Evolutionary conservation across 805 yeast species (phyloP), one percentile per base, ranked within the genome.

Genomic region (Saccharomyces mikatae): DNA sequence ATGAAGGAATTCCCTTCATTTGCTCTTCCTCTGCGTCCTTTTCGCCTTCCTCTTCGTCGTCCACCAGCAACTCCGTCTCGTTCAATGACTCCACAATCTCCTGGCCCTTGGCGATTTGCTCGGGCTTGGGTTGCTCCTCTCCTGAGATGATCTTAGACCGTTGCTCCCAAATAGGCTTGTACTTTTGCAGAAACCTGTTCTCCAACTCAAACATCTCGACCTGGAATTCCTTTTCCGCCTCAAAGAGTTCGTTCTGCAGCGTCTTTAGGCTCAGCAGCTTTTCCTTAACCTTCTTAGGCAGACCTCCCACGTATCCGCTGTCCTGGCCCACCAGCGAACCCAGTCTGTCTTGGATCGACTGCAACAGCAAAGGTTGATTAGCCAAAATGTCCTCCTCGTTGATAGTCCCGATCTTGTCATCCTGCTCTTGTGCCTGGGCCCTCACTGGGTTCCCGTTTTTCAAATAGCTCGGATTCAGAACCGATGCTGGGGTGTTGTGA

Each of bases 401-500:
- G 66, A 88, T 88, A 47, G 96, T 89, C 52, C 76, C 83, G 51
- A 83, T 75, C 53, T 71, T 60, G 41, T 77, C 54, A 3, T 46
- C 54, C 26, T 32, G 52, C 21, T 46, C 26, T 41, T 50, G 51
- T 9, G 41, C 46, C 17, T 41, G 49, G 27, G 48, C 50, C 27
- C 51, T 50, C 22, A 84, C 83, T 24, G 81, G 82, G 61, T 81
- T 78, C 51, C 77, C 78, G 54, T 78, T 75, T 67, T 80, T 82
- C 70, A 89, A 74, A 67, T 83, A 87, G 24, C 91, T 84, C 46
- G 54, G 58, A 57, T 82, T 83, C 46, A 89, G 78, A 41, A 86
- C 87, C 36, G 92, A 83, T 3, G 98, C 88, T 14, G 99, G 99
- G 1, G 99, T 94, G 78, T 94, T 94, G 69, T 94, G 99, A 4